phyloP scores from a whole-genome alignment of 495 filamentous ascomycete genomes.

The Trichocladium antarcticum region DNA sequence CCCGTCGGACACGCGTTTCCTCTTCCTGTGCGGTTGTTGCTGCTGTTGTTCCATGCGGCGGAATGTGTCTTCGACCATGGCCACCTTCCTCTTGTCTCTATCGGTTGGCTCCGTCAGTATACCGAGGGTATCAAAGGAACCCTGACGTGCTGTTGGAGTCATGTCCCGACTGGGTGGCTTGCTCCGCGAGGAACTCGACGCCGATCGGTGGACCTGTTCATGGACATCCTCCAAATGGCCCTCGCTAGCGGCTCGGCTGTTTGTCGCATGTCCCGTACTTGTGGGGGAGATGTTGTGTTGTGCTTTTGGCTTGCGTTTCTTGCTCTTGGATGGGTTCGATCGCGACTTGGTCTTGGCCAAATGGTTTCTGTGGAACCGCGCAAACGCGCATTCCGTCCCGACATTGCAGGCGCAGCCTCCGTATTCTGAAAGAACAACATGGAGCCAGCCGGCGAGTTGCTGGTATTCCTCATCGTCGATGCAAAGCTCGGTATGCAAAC shows the following conservation, averaged over 20 bases:
- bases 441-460: conserved; percentile 44
- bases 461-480: conserved; percentile 43
- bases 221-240: conserved; percentile 44
- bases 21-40: conserved; percentile 37
- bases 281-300: conserved; percentile 50
- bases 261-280: conserved; percentile 57
- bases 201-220: conserved; percentile 52
- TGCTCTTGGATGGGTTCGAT: conserved; percentile 50
- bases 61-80: conserved; percentile 68
- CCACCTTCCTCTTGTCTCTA: conserved; percentile 78
- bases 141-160: conserved; percentile 52
- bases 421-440: conserved; percentile 67
- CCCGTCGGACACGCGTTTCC: conserved; percentile 51
- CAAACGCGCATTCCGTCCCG: conserved; percentile 54
- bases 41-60: conserved; percentile 51
- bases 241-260: conserved; percentile 72
- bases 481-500: conserved; percentile 25
- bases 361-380: conserved; percentile 60
- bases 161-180: conserved; percentile 73
- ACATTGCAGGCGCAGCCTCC: conserved; percentile 78
- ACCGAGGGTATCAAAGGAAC: conserved; percentile 39
- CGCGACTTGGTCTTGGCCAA: conserved; percentile 36
- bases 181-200: conserved; percentile 61
- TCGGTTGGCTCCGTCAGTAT: conserved; percentile 60
- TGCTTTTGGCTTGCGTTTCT: conserved; percentile 44